Evolutionary conservation across 2,329 filamentous ascomycete species (phyloP).

Genomic region (Xylariales sp.): DNA sequence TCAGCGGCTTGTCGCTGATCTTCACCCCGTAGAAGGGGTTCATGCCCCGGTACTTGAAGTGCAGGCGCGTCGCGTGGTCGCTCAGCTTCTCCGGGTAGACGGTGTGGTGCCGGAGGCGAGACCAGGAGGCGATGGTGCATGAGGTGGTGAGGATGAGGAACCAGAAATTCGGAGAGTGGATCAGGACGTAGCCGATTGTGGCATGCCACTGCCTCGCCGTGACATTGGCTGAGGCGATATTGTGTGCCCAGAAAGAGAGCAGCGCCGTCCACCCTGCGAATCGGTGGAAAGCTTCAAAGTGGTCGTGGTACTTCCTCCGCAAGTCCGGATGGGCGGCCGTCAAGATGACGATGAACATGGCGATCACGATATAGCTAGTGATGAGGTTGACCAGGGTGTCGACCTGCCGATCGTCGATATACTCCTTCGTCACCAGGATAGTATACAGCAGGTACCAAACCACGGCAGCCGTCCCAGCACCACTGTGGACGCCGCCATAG

Average conservation of each 20-base stretch:
- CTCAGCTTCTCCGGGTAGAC: conserved; percentile 77
- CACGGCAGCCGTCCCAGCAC: conserved; percentile 61
- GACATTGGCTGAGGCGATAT: conserved; percentile 67
- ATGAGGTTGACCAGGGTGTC: conserved; percentile 44
- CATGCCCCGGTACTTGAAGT: conserved; percentile 73
- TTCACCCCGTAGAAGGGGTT: conserved; percentile 68
- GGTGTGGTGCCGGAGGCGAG: conserved; percentile 73
- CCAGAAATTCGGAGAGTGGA: conserved; percentile 69
- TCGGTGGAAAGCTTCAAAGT: conserved; percentile 78
- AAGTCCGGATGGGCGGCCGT: conserved; percentile 72
- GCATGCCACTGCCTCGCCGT: conserved; percentile 50
- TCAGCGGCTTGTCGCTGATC: conserved; percentile 71
- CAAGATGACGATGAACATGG: conserved; percentile 69
- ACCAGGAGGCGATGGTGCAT: conserved; percentile 78
- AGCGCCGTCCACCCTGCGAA: conserved; percentile 77
- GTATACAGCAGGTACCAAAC: conserved; percentile 61
- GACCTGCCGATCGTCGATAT: conserved; percentile 38
- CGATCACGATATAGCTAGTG: conserved; percentile 60
- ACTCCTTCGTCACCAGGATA: conserved; percentile 47
- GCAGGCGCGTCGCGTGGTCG: conserved; percentile 76
- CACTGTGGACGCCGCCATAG: conserved; percentile 64
- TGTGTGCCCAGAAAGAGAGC: conserved; percentile 64
- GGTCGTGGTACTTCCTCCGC: conserved; percentile 72
- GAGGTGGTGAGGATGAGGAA: conserved; percentile 72
- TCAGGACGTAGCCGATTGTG: conserved; percentile 54